phyloP scores from a whole-genome alignment of 805 yeast species.

The Barnettozyma wickerhamii region DNA sequence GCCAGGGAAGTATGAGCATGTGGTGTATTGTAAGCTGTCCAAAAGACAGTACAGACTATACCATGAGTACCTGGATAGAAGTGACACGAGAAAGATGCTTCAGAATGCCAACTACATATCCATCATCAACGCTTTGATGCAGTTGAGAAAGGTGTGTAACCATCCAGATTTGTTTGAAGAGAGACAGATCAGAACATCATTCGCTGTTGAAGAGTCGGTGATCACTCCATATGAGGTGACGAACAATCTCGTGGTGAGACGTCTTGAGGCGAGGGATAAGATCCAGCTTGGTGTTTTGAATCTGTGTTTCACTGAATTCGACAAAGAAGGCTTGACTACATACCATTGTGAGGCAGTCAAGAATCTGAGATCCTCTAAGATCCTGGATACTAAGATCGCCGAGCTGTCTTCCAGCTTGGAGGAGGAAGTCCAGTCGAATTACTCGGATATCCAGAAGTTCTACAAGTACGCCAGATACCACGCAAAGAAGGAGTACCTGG shows the following conservation, averaged over 20 bases:
- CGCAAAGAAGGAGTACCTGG: constrained; percentile 49
- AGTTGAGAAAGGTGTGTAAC: constrained; percentile 90
- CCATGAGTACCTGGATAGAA: constrained; percentile 96
- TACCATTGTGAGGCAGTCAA: constrained; percentile 41
- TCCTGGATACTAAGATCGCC: constrained; percentile 40
- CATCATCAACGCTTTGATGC: constrained; percentile 96
- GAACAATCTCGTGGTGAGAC: constrained; percentile 36
- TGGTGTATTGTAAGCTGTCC: constrained; percentile 85
- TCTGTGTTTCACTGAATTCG: constrained; percentile 48
- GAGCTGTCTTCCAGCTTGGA: constrained; percentile 36
- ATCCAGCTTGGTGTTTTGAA: constrained; percentile 59
- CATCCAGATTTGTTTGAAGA: constrained; percentile 97
- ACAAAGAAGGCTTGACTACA: constrained; percentile 33
- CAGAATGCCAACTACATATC: constrained; percentile 93
- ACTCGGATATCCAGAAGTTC: constrained; percentile 46
- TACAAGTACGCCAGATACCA: constrained; percentile 51
- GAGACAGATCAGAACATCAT: constrained; percentile 88
- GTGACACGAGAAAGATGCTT: constrained; percentile 89
- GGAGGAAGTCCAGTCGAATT: constrained; percentile 23
- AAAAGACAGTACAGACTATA: constrained; percentile 88
- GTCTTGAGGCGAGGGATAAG: constrained; percentile 25
- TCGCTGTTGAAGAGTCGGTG: constrained; percentile 67
- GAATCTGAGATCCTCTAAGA: constrained; percentile 42
- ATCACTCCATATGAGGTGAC: constrained; percentile 41
- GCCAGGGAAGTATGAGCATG: constrained; percentile 98